These are phyloP conservation scores for Globisporangium solare DNA, from an alignment of 352 stramenopile species.

Conservation along the genomic window DNA sequence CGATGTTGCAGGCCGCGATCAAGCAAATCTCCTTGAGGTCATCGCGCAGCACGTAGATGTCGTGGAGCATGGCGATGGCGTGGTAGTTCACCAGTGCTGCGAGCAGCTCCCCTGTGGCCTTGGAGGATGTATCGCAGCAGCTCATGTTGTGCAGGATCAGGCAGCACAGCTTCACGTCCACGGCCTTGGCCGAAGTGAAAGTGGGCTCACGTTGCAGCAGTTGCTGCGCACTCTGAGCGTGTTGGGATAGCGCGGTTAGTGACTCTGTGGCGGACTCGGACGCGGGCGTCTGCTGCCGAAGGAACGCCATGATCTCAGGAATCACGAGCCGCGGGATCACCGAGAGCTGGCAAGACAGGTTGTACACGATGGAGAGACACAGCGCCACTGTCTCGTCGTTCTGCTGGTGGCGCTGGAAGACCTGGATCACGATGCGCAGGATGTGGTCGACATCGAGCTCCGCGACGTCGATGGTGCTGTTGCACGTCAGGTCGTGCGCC, in stretches of 20 bases:
- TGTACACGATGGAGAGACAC: constrained; percentile 72
- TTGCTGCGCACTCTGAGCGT: too few species aligned
- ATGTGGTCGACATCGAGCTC: constrained; percentile 64
- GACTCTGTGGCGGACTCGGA: neutral
- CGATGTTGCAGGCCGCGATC: constrained; percentile 59
- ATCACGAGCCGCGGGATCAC: constrained; percentile 44
- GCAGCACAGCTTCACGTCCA: constrained; percentile 45
- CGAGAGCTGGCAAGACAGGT: constrained; percentile 54
- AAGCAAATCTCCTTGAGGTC: constrained; percentile 54
- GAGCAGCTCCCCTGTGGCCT: constrained; percentile 18
- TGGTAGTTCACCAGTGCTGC: constrained; percentile 43
- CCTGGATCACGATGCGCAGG: constrained; percentile 58
- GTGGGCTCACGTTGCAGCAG: too few species aligned
- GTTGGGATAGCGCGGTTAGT: too few species aligned
- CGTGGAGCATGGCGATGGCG: constrained; percentile 36
- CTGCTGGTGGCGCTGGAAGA: constrained; percentile 41
- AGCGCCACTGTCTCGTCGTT: constrained; percentile 54
- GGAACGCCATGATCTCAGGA: constrained; percentile 50
- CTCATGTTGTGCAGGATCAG: constrained; percentile 77
- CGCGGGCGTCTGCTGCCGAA: constrained; percentile 37
- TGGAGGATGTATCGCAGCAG: constrained; percentile 29
- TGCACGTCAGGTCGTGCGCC: constrained; percentile 67
- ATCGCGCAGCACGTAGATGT: constrained; percentile 42
- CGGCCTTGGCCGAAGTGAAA: neutral
- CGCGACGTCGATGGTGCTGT: constrained; percentile 38